These are phyloP conservation scores for Microcyclospora tardicrescens DNA, from an alignment of 2,329 filamentous ascomycete species.

Conservation along the genomic window DNA sequence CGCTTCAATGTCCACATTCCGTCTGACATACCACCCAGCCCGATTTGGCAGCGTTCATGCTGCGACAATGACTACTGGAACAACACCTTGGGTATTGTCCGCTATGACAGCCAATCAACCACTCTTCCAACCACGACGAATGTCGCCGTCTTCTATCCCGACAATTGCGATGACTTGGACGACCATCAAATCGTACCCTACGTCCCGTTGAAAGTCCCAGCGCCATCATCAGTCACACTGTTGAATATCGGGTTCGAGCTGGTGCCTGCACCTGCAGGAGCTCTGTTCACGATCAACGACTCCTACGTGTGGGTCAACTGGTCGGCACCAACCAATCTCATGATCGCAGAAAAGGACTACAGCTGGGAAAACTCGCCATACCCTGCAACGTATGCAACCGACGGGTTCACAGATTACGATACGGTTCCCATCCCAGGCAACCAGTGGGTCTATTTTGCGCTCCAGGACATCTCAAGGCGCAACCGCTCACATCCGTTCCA, in stretches of 20 bases:
- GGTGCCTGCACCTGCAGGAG: no score
- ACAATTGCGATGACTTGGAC: constrained; percentile 28
- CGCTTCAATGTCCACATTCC: no score
- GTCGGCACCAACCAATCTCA: constrained; percentile 26
- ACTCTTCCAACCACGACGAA: constrained; percentile 23
- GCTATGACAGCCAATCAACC: constrained; percentile 20
- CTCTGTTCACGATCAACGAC: constrained; percentile 20
- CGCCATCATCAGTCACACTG: no score
- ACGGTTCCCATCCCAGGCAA: constrained; percentile 23
- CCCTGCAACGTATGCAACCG: no score
- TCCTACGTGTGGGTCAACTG: constrained; percentile 29
- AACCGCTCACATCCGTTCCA: constrained; percentile 30
- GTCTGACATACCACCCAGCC: no score
- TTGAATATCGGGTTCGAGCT: constrained; percentile 20
- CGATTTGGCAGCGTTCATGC: constrained; percentile 29
- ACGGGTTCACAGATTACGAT: no score
- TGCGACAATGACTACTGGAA: constrained; percentile 20
- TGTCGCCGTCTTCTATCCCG: constrained; percentile 19
- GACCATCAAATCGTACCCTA: constrained; percentile 24
- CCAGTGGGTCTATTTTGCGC: constrained; percentile 32
- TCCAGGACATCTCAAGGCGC: no score
- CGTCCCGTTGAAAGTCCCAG: constrained; percentile 16
- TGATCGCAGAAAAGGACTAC: constrained; percentile 22
- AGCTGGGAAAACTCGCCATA: no score
- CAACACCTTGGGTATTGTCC: constrained; percentile 24